Conservation (phyloP, 331 rosid species). For the Arachis monticola region DNA sequence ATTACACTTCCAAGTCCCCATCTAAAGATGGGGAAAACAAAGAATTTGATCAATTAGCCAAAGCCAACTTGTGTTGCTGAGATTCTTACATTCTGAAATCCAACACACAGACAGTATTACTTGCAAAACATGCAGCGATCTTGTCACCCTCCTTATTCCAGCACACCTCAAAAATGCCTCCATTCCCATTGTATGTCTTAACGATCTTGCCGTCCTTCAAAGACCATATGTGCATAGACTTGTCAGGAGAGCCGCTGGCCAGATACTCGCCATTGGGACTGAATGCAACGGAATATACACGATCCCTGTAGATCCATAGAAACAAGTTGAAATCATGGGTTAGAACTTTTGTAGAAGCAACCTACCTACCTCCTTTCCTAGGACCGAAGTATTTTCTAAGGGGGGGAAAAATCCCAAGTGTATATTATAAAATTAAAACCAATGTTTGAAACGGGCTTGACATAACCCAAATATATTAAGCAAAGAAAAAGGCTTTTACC, state of each 20-base stretch:
- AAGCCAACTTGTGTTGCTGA: conserved; percentile 1
- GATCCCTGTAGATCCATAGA: conserved; percentile 59
- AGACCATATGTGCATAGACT: conserved; percentile 91
- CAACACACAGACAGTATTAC: conserved; percentile 85
- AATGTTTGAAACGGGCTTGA: conserved; percentile 2
- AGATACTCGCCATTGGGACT: conserved; percentile 94
- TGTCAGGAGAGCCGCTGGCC: conserved; percentile 94
- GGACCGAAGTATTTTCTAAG: neutral
- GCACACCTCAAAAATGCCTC: conserved; percentile 94
- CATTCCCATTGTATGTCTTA: conserved; percentile 75
- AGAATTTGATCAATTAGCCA: conserved; percentile 40
- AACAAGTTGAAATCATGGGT: neutral
- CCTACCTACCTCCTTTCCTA: conserved; percentile 3
- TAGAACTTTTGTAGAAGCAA: neutral
- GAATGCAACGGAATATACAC: conserved; percentile 94
- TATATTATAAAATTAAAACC: neutral
- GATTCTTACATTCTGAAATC: conserved; percentile 85
- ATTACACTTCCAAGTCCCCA: conserved; percentile 43
- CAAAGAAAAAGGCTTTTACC: conserved; percentile 49
- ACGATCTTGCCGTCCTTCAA: conserved; percentile 87
- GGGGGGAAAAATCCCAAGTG: neutral
- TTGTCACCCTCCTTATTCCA: conserved; percentile 97
- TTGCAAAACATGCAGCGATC: conserved; percentile 89
- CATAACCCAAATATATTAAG: neutral
- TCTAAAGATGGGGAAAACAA: conserved; percentile 30